Conservation (phyloP, 257 asterid genomes). For the Nicotiana paniculata region DNA sequence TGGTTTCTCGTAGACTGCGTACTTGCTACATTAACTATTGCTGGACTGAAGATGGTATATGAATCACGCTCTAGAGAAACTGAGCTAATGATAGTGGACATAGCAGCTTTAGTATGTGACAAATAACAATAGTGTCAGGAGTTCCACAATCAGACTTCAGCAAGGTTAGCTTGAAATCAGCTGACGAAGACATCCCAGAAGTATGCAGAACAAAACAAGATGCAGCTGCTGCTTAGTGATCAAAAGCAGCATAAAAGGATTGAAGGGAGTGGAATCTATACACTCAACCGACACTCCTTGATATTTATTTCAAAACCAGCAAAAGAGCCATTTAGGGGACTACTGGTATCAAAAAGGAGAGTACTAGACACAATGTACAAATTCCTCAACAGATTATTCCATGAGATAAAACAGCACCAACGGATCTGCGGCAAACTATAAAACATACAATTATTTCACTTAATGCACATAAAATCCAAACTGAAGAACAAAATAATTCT, state of each 20-base stretch:
- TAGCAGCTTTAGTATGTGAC: neutral
- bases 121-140: neutral
- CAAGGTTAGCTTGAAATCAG: neutral
- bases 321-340: constrained; percentile 4
- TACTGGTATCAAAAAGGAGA: neutral
- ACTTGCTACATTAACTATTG: neutral
- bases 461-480: constrained; percentile 6
- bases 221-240: neutral
- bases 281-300: neutral
- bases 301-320: neutral
- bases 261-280: neutral
- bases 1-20: neutral
- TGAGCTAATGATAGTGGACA: neutral
- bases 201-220: neutral
- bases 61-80: neutral
- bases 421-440: neutral
- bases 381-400: neutral
- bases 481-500: neutral
- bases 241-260: neutral
- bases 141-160: neutral
- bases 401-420: neutral
- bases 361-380: neutral
- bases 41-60: neutral
- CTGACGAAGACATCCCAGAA: neutral
- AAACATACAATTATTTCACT: neutral